Percentiles rank a stretch among this genome's conserved stretches.
Evolutionary conservation across 2,329 filamentous ascomycete species (phyloP).

Genomic region (Xylaria sp.): DNA sequence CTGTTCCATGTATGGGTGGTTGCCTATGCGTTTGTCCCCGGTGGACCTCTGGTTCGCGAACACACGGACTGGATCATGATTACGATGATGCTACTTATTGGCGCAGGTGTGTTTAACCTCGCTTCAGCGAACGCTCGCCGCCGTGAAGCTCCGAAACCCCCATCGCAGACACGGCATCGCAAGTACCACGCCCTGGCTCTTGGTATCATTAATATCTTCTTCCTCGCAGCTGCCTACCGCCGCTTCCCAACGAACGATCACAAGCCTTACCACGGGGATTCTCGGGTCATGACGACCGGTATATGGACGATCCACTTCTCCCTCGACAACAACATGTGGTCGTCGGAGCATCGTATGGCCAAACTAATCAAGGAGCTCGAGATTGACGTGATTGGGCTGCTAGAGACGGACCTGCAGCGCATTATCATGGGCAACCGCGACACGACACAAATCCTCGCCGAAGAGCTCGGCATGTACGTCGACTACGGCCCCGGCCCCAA

Average conservation of each 20-base stretch:
- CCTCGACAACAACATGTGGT: slow-evolving; percentile 98
- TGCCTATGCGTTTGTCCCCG: slow-evolving; percentile 96
- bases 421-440: slow-evolving; percentile 99
- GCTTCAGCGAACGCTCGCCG: slow-evolving; percentile 52
- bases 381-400: slow-evolving; percentile 92
- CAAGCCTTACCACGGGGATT: slow-evolving; percentile 82
- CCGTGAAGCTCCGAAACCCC: slow-evolving; percentile 40
- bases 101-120: slow-evolving; percentile 79
- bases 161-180: slow-evolving; percentile 46
- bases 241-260: slow-evolving; percentile 95
- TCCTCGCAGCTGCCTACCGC: slow-evolving; percentile 79
- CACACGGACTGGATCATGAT: slow-evolving; percentile 96
- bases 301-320: slow-evolving; percentile 99
- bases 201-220: slow-evolving; percentile 76
- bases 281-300: slow-evolving; percentile 86
- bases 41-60: slow-evolving; percentile 88
- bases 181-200: slow-evolving; percentile 62
- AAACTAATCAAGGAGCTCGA: slow-evolving; percentile 92
- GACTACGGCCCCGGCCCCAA: slow-evolving; percentile 97
- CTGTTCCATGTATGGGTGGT: slow-evolving; percentile 99
- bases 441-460: slow-evolving; percentile 90
- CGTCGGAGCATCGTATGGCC: slow-evolving; percentile 90
- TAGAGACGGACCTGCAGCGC: slow-evolving; percentile 91
- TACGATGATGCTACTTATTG: slow-evolving; percentile 80
- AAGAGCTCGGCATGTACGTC: slow-evolving; percentile 98